Evolutionary conservation across 2,329 filamentous ascomycete genomes (phyloP).

Genomic region (Hymenoscyphus scutula): DNA sequence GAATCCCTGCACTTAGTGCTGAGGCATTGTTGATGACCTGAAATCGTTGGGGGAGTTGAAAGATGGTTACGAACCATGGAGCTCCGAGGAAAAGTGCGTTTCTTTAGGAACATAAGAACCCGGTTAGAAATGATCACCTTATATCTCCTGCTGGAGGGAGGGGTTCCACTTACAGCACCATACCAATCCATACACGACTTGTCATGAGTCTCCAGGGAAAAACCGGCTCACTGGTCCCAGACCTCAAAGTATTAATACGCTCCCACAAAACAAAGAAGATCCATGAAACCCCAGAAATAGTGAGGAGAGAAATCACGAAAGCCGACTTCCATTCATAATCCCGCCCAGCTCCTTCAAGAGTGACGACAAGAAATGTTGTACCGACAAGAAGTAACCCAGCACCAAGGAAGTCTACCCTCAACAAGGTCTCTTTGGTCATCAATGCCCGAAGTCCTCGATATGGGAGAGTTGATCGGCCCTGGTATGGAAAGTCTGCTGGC

Average conservation of each 20-base stretch:
- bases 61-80: neutral
- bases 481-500: neutral
- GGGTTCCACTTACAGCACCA: slow-evolving; percentile 14
- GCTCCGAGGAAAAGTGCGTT: neutral
- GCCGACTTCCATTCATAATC: neutral
- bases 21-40: neutral
- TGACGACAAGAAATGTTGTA: neutral
- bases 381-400: neutral
- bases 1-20: neutral
- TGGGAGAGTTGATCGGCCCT: no score
- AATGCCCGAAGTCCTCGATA: neutral
- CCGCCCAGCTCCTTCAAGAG: neutral
- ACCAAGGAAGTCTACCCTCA: neutral
- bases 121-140: neutral
- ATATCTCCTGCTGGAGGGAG: neutral
- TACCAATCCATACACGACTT: slow-evolving; percentile 14
- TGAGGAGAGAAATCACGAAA: neutral
- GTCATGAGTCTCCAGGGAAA: slow-evolving; percentile 21
- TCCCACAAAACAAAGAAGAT: neutral
- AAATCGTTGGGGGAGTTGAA: slow-evolving; percentile 3
- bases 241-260: neutral
- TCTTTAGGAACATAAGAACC: neutral
- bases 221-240: slow-evolving; percentile 12
- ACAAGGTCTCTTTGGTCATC: neutral
- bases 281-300: neutral